These are phyloP conservation scores for Wickerhamomyces canadensis DNA, from an alignment of 805 yeast species.

Conservation along the genomic window DNA sequence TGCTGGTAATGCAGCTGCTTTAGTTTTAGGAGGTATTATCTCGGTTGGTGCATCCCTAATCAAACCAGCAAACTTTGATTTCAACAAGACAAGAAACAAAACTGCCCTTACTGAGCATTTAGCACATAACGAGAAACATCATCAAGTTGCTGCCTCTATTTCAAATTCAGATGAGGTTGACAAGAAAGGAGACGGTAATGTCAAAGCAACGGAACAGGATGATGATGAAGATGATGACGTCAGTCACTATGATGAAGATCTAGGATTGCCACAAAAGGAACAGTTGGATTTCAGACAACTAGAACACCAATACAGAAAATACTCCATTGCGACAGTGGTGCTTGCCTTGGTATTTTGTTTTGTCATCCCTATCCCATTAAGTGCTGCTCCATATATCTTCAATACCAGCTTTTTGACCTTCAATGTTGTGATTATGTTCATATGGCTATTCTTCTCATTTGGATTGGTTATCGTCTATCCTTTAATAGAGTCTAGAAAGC, in stretches of 20 bases:
- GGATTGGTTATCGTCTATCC: slow-evolving; percentile 28
- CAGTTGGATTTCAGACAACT: slow-evolving; percentile 23
- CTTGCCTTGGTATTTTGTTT: slow-evolving; percentile 24
- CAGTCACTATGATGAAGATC: slow-evolving; percentile 4
- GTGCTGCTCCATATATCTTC: slow-evolving; percentile 30
- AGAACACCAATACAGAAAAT: slow-evolving; percentile 27
- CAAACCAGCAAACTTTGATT: slow-evolving; percentile 37
- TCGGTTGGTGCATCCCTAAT: slow-evolving; percentile 27
- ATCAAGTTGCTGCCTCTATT: too few relatives aligned
- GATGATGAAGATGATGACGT: slow-evolving; percentile 2
- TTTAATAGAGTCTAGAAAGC: slow-evolving; percentile 22
- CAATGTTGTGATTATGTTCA: slow-evolving; percentile 26
- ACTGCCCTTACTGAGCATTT: slow-evolving; percentile 22
- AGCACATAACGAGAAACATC: too few relatives aligned
- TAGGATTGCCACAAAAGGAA: slow-evolving; percentile 23
- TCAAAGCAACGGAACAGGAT: slow-evolving; percentile 1
- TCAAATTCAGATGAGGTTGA: too few relatives aligned
- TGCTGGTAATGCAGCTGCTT: slow-evolving; percentile 34
- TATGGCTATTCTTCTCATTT: slow-evolving; percentile 33
- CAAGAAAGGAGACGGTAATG: too few relatives aligned
- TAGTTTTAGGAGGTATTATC: slow-evolving; percentile 32
- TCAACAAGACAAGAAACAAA: slow-evolving; percentile 28
- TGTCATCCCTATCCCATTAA: slow-evolving; percentile 30
- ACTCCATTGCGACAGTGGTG: slow-evolving; percentile 20
- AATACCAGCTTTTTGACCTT: slow-evolving; percentile 28